These are phyloP conservation scores for Xylariaceae sp. DNA, from an alignment of 2,329 filamentous ascomycete species.

Conservation along the genomic window DNA sequence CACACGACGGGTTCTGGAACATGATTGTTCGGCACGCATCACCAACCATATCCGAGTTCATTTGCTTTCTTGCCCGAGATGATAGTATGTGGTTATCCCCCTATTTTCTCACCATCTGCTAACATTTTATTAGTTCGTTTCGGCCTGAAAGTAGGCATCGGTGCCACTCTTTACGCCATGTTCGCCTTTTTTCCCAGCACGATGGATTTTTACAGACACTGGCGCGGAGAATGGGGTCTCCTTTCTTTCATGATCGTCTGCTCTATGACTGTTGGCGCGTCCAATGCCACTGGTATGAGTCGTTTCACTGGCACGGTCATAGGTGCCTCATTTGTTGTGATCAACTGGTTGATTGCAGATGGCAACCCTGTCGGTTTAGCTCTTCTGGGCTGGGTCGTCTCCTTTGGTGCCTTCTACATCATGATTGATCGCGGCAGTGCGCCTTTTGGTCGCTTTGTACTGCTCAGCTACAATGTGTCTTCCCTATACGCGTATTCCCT, in stretches of 20 bases:
- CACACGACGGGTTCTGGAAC: conserved; percentile 35
- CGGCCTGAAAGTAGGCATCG: conserved; percentile 87
- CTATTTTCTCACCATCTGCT: conserved; percentile 13
- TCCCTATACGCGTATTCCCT: conserved; percentile 92
- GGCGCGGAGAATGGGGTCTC: conserved; percentile 95
- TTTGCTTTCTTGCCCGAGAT: conserved; percentile 48
- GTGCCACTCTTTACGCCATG: conserved; percentile 81
- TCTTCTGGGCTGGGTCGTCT: conserved; percentile 74
- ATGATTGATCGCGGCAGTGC: conserved; percentile 80
- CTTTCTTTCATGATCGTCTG: conserved; percentile 97
- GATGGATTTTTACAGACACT: conserved; percentile 73
- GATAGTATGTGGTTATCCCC: conserved; percentile 39
- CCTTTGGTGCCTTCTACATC: conserved; percentile 81
- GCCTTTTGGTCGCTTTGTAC: conserved; percentile 86
- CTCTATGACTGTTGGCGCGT: conserved; percentile 93
- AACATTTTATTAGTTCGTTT: conserved; percentile 51
- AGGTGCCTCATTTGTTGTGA: conserved; percentile 68
- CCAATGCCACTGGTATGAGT: conserved; percentile 85
- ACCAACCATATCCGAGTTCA: conserved; percentile 40
- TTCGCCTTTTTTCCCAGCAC: conserved; percentile 79
- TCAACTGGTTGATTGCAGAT: conserved; percentile 70
- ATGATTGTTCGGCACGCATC: conserved; percentile 41
- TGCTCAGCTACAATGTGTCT: conserved; percentile 93
- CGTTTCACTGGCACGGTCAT: conserved; percentile 82
- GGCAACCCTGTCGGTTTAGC: conserved; percentile 73